Conservation (phyloP, 2,329 filamentous ascomycete genomes). For the Achaetomium macrosporum region DNA sequence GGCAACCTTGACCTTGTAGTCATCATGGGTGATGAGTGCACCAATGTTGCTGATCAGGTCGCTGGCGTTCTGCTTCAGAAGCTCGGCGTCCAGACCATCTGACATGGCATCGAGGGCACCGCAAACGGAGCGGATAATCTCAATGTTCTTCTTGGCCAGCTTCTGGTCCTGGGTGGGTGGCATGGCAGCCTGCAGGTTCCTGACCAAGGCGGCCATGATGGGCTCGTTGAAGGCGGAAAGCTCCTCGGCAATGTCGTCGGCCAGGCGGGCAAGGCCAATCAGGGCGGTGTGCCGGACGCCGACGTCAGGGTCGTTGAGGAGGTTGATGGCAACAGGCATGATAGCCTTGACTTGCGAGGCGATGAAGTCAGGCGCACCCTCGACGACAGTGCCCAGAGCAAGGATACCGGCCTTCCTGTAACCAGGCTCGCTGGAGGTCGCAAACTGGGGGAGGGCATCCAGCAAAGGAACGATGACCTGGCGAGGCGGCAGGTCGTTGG, state of each 20-base stretch:
- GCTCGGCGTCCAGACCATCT: slow-evolving; percentile 73
- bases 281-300: slow-evolving; percentile 83
- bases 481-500: slow-evolving; percentile 81
- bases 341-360: slow-evolving; percentile 84
- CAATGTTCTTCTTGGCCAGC: slow-evolving; percentile 67
- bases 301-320: slow-evolving; percentile 77
- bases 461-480: slow-evolving; percentile 92
- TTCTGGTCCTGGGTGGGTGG: slow-evolving; percentile 56
- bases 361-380: slow-evolving; percentile 96
- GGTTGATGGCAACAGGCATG: slow-evolving; percentile 74
- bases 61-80: slow-evolving; percentile 74
- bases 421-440: slow-evolving; percentile 65
- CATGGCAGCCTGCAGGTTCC: slow-evolving; percentile 81
- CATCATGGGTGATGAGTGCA: slow-evolving; percentile 73
- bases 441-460: slow-evolving; percentile 77
- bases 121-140: slow-evolving; percentile 85
- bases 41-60: slow-evolving; percentile 82
- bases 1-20: slow-evolving; percentile 83
- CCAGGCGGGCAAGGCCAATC: slow-evolving; percentile 80
- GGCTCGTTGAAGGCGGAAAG: slow-evolving; percentile 78
- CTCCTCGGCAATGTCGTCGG: slow-evolving; percentile 89
- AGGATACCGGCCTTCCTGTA: slow-evolving; percentile 87
- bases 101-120: slow-evolving; percentile 88
- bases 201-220: slow-evolving; percentile 76
- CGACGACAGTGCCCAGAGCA: slow-evolving; percentile 86